Percentiles rank a stretch among this genome's conserved stretches.
Evolutionary conservation across 2,329 filamentous ascomycete genomes (phyloP).

Genomic region (Penicillium digitatum): DNA sequence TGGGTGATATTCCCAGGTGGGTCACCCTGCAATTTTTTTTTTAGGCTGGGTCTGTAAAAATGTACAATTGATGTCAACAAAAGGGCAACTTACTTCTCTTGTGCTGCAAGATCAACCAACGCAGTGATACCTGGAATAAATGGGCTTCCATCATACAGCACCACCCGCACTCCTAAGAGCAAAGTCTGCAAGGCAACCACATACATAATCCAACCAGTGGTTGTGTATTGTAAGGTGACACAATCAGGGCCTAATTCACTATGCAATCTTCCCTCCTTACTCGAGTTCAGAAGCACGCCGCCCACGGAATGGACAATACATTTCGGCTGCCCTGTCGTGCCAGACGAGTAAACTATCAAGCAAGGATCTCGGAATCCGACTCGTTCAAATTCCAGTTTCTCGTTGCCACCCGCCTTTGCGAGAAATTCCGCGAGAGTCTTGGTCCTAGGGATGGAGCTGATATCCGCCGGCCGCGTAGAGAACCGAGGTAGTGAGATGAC

Average conservation of each 20-base stretch:
- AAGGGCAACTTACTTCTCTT: constrained; percentile 14
- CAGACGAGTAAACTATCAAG: constrained; percentile 71
- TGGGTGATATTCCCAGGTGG: constrained; percentile 69
- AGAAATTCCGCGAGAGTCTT: constrained; percentile 10
- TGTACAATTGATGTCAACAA: background rate
- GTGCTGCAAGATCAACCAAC: constrained; percentile 57
- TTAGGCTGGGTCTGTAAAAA: constrained; percentile 34
- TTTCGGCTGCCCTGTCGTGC: constrained; percentile 79
- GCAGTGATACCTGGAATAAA: constrained; percentile 63
- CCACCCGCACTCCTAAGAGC: constrained; percentile 55
- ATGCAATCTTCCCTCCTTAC: constrained; percentile 60
- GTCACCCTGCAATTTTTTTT: constrained; percentile 63
- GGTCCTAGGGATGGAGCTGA: constrained; percentile 7
- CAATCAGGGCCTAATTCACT: constrained; percentile 42
- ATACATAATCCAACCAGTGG: constrained; percentile 89
- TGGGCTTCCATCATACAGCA: constrained; percentile 81
- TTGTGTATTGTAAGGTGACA: constrained; percentile 58
- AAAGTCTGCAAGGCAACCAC: constrained; percentile 58
- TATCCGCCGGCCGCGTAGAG: constrained; percentile 8
- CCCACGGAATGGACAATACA: constrained; percentile 71
- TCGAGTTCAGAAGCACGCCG: constrained; percentile 36
- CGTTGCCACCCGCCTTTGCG: constrained; percentile 17
- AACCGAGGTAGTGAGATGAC: constrained; percentile 16
- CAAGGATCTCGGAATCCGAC: constrained; percentile 70
- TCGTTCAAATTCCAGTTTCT: constrained; percentile 53